A percentile compares a stretch with the other conserved stretches of the same genome.
These are phyloP conservation scores for Paramecium caudatum DNA, from an alignment of 73 alveolate genomes.

Conservation along the genomic window DNA sequence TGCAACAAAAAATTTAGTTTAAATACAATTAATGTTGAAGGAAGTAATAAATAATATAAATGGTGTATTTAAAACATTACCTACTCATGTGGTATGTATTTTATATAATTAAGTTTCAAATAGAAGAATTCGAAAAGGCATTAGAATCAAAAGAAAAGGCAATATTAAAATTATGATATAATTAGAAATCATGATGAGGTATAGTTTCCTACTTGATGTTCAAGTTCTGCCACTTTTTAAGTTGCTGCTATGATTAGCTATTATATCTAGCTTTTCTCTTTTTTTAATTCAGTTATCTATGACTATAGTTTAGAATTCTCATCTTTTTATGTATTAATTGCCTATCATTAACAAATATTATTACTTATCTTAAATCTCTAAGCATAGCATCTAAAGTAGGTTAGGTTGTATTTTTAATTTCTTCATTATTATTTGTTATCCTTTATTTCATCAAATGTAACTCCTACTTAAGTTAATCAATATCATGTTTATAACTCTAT, in stretches of 20 bases:
- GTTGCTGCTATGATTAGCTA: slow-evolving; percentile 61
- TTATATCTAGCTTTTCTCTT: slow-evolving; percentile 50
- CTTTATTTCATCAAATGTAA: slow-evolving; percentile 64
- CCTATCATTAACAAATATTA: slow-evolving; percentile 1
- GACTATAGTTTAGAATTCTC: slow-evolving; percentile 63
- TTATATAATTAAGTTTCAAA: neutral
- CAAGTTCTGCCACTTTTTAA: slow-evolving; percentile 67
- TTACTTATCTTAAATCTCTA: slow-evolving; percentile 57
- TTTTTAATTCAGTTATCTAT: slow-evolving; percentile 55
- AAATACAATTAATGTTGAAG: slow-evolving; percentile 13
- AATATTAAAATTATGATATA: slow-evolving; percentile 19
- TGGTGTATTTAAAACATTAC: neutral
- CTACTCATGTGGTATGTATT: neutral
- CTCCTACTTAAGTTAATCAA: slow-evolving; percentile 56
- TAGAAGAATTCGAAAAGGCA: slow-evolving; percentile 38
- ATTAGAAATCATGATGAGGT: slow-evolving; percentile 54
- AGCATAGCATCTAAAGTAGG: slow-evolving; percentile 73
- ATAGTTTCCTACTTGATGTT: slow-evolving; percentile 70
- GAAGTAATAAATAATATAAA: neutral
- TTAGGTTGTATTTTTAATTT: slow-evolving; percentile 64
- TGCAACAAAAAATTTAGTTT: neutral
- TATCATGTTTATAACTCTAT: slow-evolving; percentile 49
- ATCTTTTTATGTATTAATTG: slow-evolving; percentile 64
- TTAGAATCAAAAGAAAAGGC: slow-evolving; percentile 42
- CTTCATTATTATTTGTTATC: slow-evolving; percentile 60